Base-by-base conservation (phyloP, 1,139 yeast genomes). In the Yamadazyma spencermartinsiae region DNA sequence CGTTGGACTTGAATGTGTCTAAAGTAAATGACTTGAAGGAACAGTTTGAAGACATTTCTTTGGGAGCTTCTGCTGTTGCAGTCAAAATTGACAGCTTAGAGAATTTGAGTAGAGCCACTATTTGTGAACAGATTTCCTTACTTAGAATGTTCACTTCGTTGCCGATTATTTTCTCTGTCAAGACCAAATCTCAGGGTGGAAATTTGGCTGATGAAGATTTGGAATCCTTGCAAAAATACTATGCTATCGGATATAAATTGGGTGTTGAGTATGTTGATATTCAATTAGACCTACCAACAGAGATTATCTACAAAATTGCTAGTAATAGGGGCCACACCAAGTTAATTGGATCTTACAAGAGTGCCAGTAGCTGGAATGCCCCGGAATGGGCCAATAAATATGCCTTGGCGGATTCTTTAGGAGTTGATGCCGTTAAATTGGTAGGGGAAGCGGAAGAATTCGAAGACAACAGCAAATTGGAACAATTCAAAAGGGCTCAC, bases 181-280 rank as follows among this genome's bases (percentile, higher is more conserved):
- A 96, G 58, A 86, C 95, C 1, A 57, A 65, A 48, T 68, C 82
- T 9, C 96, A 89, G 63, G 96, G 96, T 35, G 97, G 97, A 29
- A 62, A 68, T 32, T 35, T 49, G 8, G 56, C 56, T 25, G 83
- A 81, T 48, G 65, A 65, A 6, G 80, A 75, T 15, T 55, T 57
- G 30, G 72, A 60, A 7, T 56, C 64, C 17, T 73, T 87, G 40
- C 74, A 70, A 43, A 61, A 65, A 17, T 73, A 88, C 44, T 71
- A 79, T 39, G 56, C 62, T 21, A 66, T 82, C 46, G 97, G 89
- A 2, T 72, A 83, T 58, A 85, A 81, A 60, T 68, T 85, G 38
- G 84, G 83, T 35, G 77, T 77, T 35, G 82, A 76, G 44, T 77
- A 56, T 47, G 66, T 79, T 52, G 81, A 79, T 46, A 58, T 79